phyloP scores from a whole-genome alignment of 2,329 filamentous ascomycete genomes.

The Neoscytalidium dimidiatum region DNA sequence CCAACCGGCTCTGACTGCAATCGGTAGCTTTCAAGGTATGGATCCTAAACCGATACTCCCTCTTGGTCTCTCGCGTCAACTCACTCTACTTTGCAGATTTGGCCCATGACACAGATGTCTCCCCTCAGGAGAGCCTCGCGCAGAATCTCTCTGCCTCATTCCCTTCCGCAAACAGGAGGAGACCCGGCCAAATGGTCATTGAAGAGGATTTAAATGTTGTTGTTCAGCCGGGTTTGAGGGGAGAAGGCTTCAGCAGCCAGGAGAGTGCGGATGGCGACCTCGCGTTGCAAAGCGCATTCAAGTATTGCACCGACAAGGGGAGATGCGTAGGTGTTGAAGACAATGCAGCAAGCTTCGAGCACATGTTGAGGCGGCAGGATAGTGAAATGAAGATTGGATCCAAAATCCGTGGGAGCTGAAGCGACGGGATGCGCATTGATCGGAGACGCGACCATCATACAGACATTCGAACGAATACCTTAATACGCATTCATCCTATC shows the following conservation, averaged over 20 bases:
- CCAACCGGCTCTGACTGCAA: background rate
- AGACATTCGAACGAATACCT: too few species aligned
- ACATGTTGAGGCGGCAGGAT: background rate
- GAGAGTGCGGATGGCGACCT: background rate
- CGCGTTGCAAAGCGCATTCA: background rate
- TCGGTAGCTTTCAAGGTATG: background rate
- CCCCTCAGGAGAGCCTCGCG: background rate
- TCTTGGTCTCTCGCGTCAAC: background rate
- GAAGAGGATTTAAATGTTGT: background rate
- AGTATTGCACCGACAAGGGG: too few species aligned
- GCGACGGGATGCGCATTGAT: too few species aligned
- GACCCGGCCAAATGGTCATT: background rate
- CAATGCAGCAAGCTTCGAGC: background rate
- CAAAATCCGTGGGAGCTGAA: too few species aligned
- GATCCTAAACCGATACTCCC: background rate
- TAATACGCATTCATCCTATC: too few species aligned
- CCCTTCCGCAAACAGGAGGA: background rate
- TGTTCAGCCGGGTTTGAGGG: background rate
- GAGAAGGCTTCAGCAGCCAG: background rate
- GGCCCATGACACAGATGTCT: background rate
- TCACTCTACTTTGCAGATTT: too few species aligned
- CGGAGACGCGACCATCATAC: too few species aligned
- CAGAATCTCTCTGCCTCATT: background rate
- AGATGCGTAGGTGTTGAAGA: background rate
- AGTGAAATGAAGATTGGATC: background rate